These are phyloP conservation scores for Tylopilus rubrobrunneus DNA, from an alignment of 768 basidiomycete genomes.

Conservation along the genomic window DNA sequence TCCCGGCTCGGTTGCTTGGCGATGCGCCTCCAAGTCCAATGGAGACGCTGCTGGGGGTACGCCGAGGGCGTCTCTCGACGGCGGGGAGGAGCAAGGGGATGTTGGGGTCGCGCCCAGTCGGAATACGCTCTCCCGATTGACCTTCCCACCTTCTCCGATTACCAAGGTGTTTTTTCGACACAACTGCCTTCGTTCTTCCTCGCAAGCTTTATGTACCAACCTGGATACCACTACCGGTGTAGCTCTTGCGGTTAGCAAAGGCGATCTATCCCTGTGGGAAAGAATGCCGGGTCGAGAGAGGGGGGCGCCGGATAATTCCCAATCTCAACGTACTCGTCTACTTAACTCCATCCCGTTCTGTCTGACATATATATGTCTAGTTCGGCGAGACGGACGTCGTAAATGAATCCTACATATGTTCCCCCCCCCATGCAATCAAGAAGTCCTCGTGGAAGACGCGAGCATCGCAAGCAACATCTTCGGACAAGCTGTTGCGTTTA, in stretches of 20 bases:
- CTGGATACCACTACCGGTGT: conserved; percentile 61
- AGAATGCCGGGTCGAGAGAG: conserved; percentile 72
- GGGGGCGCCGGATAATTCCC: conserved; percentile 84
- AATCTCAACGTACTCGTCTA: conserved; percentile 67
- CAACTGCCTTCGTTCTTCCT: conserved; percentile 61
- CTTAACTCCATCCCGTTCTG: neutral
- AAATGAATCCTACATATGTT: conserved; percentile 96
- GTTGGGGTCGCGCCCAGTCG: no score
- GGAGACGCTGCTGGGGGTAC: no score
- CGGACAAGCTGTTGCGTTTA: conserved; percentile 83
- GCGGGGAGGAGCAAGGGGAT: no score
- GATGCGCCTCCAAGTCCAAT: no score
- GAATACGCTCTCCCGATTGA: no score
- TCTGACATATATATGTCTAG: conserved; percentile 35
- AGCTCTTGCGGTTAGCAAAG: conserved; percentile 64
- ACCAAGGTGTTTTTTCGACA: conserved; percentile 62
- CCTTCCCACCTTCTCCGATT: conserved; percentile 72
- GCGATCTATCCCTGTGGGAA: conserved; percentile 87
- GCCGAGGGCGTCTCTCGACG: no score
- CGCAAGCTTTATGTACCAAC: conserved; percentile 63
- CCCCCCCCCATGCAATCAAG: conserved; percentile 90
- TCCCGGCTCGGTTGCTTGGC: no score
- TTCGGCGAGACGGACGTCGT: conserved; percentile 86
- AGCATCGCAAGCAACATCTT: conserved; percentile 81
- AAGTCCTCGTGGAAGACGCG: conserved; percentile 94